These are phyloP conservation scores for Fusarium xyrophilum DNA, from an alignment of 2,329 filamentous ascomycete genomes.

Conservation along the genomic window DNA sequence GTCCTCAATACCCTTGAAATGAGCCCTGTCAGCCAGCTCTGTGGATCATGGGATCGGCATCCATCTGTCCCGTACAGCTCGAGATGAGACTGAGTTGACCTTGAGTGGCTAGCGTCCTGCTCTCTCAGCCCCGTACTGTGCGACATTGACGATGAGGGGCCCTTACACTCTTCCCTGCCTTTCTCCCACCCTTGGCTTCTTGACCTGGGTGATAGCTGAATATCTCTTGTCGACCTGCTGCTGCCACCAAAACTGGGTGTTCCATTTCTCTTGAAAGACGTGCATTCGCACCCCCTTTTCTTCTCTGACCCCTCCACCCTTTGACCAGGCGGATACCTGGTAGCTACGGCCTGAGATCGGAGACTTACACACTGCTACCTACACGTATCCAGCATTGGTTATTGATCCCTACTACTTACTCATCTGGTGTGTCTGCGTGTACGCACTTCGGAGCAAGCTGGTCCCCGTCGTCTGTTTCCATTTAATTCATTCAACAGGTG, in stretches of 20 bases:
- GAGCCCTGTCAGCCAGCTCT: slow-evolving; percentile 37
- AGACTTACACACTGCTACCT: slow-evolving; percentile 31
- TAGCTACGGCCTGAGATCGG: slow-evolving; percentile 33
- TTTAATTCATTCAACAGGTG: slow-evolving; percentile 35
- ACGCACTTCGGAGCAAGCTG: slow-evolving; percentile 31
- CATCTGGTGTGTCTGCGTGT: slow-evolving; percentile 30
- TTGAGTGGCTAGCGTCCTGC: slow-evolving; percentile 36
- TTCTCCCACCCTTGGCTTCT: slow-evolving; percentile 28
- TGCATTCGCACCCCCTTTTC: slow-evolving; percentile 21
- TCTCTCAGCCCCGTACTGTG: slow-evolving; percentile 36
- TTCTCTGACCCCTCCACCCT: slow-evolving; percentile 18
- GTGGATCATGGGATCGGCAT: slow-evolving; percentile 40
- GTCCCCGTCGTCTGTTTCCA: slow-evolving; percentile 31
- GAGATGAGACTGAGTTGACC: slow-evolving; percentile 37
- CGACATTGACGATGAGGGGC: slow-evolving; percentile 31
- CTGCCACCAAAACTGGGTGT: slow-evolving; percentile 26
- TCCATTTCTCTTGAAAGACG: slow-evolving; percentile 17
- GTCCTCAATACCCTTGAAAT: slow-evolving; percentile 32
- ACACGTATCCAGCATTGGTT: slow-evolving; percentile 27
- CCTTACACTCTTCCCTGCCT: slow-evolving; percentile 21
- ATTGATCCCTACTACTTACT: slow-evolving; percentile 37
- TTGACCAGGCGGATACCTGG: slow-evolving; percentile 23
- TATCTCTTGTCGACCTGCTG: slow-evolving; percentile 36
- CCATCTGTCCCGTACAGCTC: slow-evolving; percentile 19
- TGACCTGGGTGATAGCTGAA: slow-evolving; percentile 32